Evolutionary conservation across 169 alveolate genomes (phyloP).

Genomic region (Eimeria zaria): DNA sequence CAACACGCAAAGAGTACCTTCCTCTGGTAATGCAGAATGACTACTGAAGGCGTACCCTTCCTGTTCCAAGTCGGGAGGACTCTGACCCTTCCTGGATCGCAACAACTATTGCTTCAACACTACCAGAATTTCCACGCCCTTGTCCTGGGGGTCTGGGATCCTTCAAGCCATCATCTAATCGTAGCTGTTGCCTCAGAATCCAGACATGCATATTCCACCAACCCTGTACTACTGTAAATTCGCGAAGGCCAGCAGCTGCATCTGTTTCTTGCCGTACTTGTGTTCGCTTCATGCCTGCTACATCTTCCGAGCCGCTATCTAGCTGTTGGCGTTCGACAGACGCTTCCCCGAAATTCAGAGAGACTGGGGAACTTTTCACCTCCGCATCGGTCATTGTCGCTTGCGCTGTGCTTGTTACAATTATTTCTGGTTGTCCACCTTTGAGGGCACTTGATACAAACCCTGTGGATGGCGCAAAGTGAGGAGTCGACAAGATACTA

Average conservation of each 20-base stretch:
- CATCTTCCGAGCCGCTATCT: neutral
- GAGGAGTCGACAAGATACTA: neutral
- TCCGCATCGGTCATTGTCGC: constrained; percentile 67
- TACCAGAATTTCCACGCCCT: neutral
- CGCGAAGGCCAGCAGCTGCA: constrained; percentile 31
- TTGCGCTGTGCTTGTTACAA: constrained; percentile 62
- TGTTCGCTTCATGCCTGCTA: neutral
- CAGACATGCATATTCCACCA: constrained; percentile 66
- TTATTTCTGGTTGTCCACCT: neutral
- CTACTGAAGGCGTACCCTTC: constrained; percentile 19
- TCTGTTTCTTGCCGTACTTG: constrained; percentile 1
- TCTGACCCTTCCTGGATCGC: constrained; percentile 44
- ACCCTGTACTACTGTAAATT: constrained; percentile 68
- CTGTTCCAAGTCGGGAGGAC: constrained; percentile 22
- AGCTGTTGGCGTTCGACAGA: neutral
- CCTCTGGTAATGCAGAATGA: neutral
- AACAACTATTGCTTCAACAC: constrained; percentile 21
- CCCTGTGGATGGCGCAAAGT: constrained; percentile 14
- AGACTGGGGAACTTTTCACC: neutral
- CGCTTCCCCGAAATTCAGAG: neutral
- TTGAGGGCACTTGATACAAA: neutral
- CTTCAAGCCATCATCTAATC: constrained; percentile 28
- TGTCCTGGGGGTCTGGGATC: constrained; percentile 38
- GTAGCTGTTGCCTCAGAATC: constrained; percentile 50
- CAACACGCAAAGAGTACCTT: neutral